Percentiles rank a stretch among this genome's conserved stretches.
Evolutionary conservation across 1,139 yeast genomes (phyloP).

Genomic region (Candida sp.): DNA sequence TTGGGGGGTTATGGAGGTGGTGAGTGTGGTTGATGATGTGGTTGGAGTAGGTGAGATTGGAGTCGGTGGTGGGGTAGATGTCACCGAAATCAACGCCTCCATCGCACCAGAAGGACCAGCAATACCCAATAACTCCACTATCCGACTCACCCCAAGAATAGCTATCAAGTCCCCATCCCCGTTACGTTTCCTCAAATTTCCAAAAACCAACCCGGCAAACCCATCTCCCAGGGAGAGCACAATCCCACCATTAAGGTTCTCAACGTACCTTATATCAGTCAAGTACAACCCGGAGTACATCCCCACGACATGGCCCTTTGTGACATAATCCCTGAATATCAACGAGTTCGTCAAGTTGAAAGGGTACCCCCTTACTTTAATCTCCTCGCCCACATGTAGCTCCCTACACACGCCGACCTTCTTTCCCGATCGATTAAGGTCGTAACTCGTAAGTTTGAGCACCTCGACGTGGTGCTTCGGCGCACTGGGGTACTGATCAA

Average conservation of each 20-base stretch:
- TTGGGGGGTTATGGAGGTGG: background rate
- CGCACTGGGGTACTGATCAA: conserved; percentile 14
- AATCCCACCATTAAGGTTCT: conserved; percentile 68
- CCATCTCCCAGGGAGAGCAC: conserved; percentile 22
- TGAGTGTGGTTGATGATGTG: background rate
- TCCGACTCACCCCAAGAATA: conserved; percentile 18
- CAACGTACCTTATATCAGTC: conserved; percentile 60
- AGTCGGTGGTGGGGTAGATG: no score
- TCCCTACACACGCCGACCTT: background rate
- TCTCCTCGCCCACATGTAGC: conserved; percentile 5
- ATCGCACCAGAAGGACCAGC: conserved; percentile 2
- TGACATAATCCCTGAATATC: conserved; percentile 51
- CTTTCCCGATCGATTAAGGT: background rate
- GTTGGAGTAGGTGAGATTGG: no score
- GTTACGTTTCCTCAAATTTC: conserved; percentile 50
- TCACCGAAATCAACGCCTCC: no score
- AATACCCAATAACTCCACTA: conserved; percentile 45
- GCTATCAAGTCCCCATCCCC: conserved; percentile 67
- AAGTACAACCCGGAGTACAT: conserved; percentile 34
- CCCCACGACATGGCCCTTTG: conserved; percentile 48
- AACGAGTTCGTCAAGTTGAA: conserved; percentile 64
- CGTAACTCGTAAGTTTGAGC: no score
- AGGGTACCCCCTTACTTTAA: conserved; percentile 49
- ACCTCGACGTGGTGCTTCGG: no score
- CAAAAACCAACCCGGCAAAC: conserved; percentile 57